Evolutionary conservation across 768 basidiomycete species (phyloP).

Genomic region (Lentinula sp.): DNA sequence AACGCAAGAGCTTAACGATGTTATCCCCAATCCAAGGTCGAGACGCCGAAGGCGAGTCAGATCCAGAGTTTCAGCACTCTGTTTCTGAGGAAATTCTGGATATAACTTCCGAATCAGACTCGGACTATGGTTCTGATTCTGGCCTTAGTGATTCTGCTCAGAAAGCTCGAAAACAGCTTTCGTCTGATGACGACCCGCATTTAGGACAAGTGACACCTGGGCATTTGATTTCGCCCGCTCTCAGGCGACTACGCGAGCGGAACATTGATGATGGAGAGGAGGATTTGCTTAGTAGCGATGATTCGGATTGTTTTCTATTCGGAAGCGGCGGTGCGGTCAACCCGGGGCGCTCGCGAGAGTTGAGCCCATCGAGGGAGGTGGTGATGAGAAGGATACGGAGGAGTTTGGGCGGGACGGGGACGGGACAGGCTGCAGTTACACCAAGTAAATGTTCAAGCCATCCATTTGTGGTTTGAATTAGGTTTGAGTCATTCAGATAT

Average conservation of each 20-base stretch:
- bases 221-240: constrained; percentile 56
- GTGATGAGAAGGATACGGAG: constrained; percentile 33
- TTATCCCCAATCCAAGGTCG: neutral
- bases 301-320: constrained; percentile 17
- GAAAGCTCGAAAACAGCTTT: constrained; percentile 21
- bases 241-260: constrained; percentile 29
- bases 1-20: neutral
- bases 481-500: too few relatives aligned
- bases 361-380: constrained; percentile 43
- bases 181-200: constrained; percentile 63
- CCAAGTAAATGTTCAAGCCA: too few relatives aligned
- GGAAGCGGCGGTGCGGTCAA: neutral
- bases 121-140: neutral
- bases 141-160: too few relatives aligned
- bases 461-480: too few relatives aligned
- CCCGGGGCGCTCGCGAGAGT: constrained; percentile 11
- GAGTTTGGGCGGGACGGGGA: constrained; percentile 16
- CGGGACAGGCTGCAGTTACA: too few relatives aligned
- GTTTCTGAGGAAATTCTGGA: neutral
- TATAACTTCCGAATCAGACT: neutral
- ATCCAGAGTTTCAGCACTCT: neutral
- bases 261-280: constrained; percentile 14
- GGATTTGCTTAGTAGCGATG: constrained; percentile 38
- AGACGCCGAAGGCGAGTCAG: neutral
- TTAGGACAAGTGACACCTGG: constrained; percentile 66